phyloP scores from a whole-genome alignment of 495 filamentous ascomycete genomes.

The Staphylotrichum longicolle region DNA sequence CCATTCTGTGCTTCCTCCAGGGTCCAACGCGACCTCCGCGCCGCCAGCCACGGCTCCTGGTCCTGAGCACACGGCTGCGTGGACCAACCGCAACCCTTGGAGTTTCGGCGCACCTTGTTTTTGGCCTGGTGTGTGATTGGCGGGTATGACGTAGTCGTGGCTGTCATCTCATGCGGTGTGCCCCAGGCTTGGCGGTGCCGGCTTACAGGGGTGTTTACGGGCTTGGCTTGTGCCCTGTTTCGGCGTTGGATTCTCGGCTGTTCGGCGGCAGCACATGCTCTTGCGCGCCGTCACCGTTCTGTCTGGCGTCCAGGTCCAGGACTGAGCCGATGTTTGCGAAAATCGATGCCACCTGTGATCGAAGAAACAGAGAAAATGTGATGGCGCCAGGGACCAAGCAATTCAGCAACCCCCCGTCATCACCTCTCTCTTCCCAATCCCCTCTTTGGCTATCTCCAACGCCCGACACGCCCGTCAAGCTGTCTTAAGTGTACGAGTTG shows the following conservation, averaged over 20 bases:
- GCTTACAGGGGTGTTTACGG: background rate
- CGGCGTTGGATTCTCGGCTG: conserved; percentile 12
- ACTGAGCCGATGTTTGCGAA: background rate
- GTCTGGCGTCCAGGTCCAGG: background rate
- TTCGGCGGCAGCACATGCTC: conserved; percentile 6
- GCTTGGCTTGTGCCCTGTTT: conserved; percentile 19
- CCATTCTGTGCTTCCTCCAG: too few species aligned
- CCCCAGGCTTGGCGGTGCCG: conserved; percentile 17
- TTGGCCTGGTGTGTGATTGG: conserved; percentile 18
- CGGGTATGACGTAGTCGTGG: conserved; percentile 24
- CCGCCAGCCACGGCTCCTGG: background rate
- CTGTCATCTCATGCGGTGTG: background rate
- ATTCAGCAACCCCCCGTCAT: too few species aligned
- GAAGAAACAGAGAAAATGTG: too few species aligned
- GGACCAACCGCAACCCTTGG: background rate
- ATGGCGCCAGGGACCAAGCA: too few species aligned
- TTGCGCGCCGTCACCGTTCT: background rate
- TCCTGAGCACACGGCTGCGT: conserved; percentile 7
- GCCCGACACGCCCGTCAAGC: background rate
- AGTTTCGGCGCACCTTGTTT: conserved; percentile 17
- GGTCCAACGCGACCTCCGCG: too few species aligned
- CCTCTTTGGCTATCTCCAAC: background rate
- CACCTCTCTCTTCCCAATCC: too few species aligned
- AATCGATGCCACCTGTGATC: background rate
- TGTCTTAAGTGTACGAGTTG: background rate